These are phyloP conservation scores for Aspergillus ellipticus DNA, from an alignment of 495 filamentous ascomycete species.

Conservation along the genomic window DNA sequence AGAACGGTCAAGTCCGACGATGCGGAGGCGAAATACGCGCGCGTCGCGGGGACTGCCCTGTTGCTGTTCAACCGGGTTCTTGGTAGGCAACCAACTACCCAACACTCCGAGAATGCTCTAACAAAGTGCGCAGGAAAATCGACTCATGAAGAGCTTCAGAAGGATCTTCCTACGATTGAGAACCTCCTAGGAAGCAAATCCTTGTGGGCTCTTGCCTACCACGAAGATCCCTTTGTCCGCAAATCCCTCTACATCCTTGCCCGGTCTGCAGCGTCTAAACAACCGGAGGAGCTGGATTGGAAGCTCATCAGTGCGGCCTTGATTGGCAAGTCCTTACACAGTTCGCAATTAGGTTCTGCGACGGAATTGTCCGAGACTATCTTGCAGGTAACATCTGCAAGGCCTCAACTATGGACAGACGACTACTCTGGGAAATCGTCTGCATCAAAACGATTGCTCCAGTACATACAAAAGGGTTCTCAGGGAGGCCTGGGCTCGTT, in stretches of 20 bases:
- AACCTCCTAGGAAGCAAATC: conserved; percentile 59
- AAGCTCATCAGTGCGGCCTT: conserved; percentile 62
- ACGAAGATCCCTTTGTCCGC: conserved; percentile 68
- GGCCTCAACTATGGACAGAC: conserved; percentile 72
- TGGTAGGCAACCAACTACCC: conserved; percentile 26
- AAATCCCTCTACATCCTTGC: conserved; percentile 66
- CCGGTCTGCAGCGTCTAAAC: conserved; percentile 52
- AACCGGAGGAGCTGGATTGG: conserved; percentile 56
- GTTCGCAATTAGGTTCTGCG: conserved; percentile 68
- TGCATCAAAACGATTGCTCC: conserved; percentile 56
- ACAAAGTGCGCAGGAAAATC: conserved; percentile 32
- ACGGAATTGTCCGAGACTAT: conserved; percentile 64
- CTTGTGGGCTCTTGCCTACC: conserved; percentile 70
- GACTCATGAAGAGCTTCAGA: conserved; percentile 47
- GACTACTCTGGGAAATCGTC: conserved; percentile 64
- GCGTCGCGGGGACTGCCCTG: conserved; percentile 64
- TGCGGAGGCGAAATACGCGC: conserved; percentile 73
- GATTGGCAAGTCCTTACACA: conserved; percentile 64
- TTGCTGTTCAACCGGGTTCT: conserved; percentile 44
- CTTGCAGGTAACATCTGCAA: conserved; percentile 52
- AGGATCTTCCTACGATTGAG: conserved; percentile 45
- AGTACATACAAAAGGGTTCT: conserved; percentile 81
- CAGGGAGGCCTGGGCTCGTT: conserved; percentile 64
- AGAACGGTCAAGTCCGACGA: conserved; percentile 80
- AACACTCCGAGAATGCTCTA: background rate